Evolutionary conservation across 2,329 filamentous ascomycete species (phyloP).

Genomic region (Atkinsonella hypoxylon): DNA sequence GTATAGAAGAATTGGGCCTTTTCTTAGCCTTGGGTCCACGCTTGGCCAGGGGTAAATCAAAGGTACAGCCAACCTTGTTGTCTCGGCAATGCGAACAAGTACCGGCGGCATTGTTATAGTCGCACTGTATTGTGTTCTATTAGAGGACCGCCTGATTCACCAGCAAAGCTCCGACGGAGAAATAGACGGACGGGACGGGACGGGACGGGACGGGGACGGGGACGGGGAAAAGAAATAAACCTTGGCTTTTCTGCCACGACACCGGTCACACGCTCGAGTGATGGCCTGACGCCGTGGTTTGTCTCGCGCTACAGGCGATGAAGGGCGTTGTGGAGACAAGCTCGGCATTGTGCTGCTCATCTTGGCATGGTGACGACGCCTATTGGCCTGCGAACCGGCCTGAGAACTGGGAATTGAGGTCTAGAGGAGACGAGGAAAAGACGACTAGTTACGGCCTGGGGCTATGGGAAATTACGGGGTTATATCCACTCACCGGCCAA

Average conservation of each 20-base stretch:
- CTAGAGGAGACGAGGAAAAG: neutral
- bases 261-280: conserved; percentile 23
- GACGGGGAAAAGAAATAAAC: conserved; percentile 9
- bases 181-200: neutral
- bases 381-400: neutral
- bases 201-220: neutral
- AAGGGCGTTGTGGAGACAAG: conserved; percentile 10
- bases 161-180: conserved; percentile 9
- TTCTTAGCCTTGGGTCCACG: conserved; percentile 26
- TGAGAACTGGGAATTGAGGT: neutral
- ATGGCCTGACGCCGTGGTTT: conserved; percentile 11
- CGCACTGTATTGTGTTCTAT: too few species aligned
- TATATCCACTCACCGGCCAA: conserved; percentile 4
- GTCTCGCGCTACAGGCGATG: conserved; percentile 6
- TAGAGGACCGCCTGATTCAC: too few species aligned
- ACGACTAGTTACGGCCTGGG: neutral
- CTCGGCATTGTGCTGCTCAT: conserved; percentile 8
- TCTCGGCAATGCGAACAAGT: conserved; percentile 22
- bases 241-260: conserved; percentile 25
- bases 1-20: conserved; percentile 8
- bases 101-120: conserved; percentile 12
- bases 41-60: conserved; percentile 25
- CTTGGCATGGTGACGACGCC: conserved; percentile 1
- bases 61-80: conserved; percentile 22
- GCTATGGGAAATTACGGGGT: conserved; percentile 2